Evolutionary conservation across 2,329 filamentous ascomycete species (phyloP), one percentile per base, ranked within the genome.

Genomic region (Scorias spongiosa): DNA sequence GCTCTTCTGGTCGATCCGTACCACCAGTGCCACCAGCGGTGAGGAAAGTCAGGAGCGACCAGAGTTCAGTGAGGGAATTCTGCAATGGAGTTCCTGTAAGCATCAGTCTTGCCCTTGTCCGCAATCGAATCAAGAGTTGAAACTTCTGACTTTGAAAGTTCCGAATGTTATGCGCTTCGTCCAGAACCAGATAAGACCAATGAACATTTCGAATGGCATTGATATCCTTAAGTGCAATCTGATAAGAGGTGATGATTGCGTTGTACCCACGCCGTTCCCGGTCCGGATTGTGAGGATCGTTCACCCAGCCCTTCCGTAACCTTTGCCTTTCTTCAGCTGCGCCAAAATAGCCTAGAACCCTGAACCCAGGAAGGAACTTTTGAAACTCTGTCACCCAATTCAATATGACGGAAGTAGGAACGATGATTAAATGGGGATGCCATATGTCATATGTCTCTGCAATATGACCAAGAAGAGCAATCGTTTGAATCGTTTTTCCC

Each of bases 341-440:
- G 38, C 93, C 91, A 59, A 96, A 98, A 66, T 98, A 98, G 0
- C 88, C 91, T 46, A 98, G 71, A 44, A 98, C 93, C 60, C 95
- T 96, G 71, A 98, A 98, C 0, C 91, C 89, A 2, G 93, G 91
- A 45, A 88, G 85, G 78, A 89, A 98, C 61, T 98, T 98, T 59
- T 96, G 96, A 72, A 98, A 98, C 64, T 98, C 91, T 83, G 96
- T 96, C 62, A 98, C 93, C 91, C 91, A 98, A 59, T 98, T 98
- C 51, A 98, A 76, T 74, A 98, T 95, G 41, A 98, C 93, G 63
- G 88, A 96, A 2, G 91, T 98, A 1, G 91, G 91, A 2, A 98
- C 91, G 48, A 98, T 83, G 41, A 98, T 85, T 18, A 98, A 69
- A 67, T 98, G 91, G 1, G 91, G 87, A 0, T 93, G 91, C 93